Evolutionary conservation across 1,139 yeast genomes (phyloP), one percentile per base, ranked within the genome.

Genomic region (Pichia sp.): DNA sequence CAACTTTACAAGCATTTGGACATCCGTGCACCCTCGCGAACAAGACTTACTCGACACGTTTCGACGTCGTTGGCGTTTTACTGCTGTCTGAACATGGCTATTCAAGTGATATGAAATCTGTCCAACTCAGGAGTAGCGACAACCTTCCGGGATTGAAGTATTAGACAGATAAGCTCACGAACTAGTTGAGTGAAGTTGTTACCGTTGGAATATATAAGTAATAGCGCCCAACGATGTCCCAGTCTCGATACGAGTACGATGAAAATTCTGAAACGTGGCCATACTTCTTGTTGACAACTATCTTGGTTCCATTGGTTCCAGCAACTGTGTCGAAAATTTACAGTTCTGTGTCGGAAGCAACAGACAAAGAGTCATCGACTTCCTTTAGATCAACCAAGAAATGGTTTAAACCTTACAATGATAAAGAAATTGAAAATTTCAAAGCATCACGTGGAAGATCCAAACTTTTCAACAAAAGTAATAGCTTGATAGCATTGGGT

Each of bases 211-310:
- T 38, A 5, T 30, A 36, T 13, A n/a, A 16, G n/a, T 8, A 45
- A 8, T 13, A 5, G 11, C 19, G 7, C 41, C 15, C 11, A 8
- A 48, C n/a, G 13, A 65, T 65, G 69, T 67, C 70, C 32, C 65
- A 65, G 48, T 75, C 84, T 53, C 77, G 77, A 69, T 85, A 85
- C 65, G 84, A 81, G 57, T 93, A 92, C 71, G 99, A 93, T 73
- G 98, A 90, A 70, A 82, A 84, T 64, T 84, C 93, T 48, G 96
- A 90, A 66, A 90, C 96, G 6, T 93, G 98, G 98, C 99, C 99
- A 47, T 90, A 86, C 69, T 93, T 92, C 67, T 81, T 87, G 55
- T 73, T 89, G 66, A 93, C 98, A 1, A 74, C 90, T 55, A 74
- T 87, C 53, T 70, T 83, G 11, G 78, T 82, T 53, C 80, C 84